Evolutionary conservation across 352 stramenopile species (phyloP), one percentile per base, ranked within the genome.

Genomic region (Blastocystis sp.): DNA sequence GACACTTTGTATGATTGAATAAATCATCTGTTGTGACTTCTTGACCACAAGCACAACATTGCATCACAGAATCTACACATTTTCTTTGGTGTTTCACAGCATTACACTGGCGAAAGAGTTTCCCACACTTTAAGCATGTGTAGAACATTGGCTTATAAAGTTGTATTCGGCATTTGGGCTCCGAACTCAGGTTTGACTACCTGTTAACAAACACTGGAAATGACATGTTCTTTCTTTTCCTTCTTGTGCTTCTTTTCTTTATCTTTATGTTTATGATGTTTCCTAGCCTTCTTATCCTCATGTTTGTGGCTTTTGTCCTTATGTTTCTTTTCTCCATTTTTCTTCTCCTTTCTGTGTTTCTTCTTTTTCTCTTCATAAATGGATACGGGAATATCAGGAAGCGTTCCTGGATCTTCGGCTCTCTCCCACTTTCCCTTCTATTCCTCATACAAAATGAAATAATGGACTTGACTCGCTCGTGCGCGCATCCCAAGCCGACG

Each of bases 361-460:
- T 84, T 66, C 51, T 68, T 62, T 35, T 84, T 68, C 48, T 84
- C 73, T 68, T 84, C 73, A 84, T 84, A 84, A 44, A 84, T 66
- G 6, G 51, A 54, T 22, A 66, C 40, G 30, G 24, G 44, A 51
- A 84, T 84, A 3, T 17, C 24, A 27, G 73, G 73, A 11, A 84
- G 30, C 11, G 73, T 69, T 22, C 40, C 51, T 22, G 73, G 42
- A 84, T 84, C 73, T 40, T 84, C 73, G 11, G 48, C 30, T 51
- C 73, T 27, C 33, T 84, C 73, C 73, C 73, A 84, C 53, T 84
- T 84, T 0, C 73, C 48, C 27, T 84, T 84, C 73, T 84, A 84
- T 66, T 48, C 24, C n/a, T 68, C 19, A 64, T 15, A 27, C n/a
- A 51, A 15, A 22, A 2, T 68, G 30, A 51, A 24, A n/a, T 30